phyloP scores from a whole-genome alignment of 495 filamentous ascomycete species.

The Talaromyces nanjingensis region DNA sequence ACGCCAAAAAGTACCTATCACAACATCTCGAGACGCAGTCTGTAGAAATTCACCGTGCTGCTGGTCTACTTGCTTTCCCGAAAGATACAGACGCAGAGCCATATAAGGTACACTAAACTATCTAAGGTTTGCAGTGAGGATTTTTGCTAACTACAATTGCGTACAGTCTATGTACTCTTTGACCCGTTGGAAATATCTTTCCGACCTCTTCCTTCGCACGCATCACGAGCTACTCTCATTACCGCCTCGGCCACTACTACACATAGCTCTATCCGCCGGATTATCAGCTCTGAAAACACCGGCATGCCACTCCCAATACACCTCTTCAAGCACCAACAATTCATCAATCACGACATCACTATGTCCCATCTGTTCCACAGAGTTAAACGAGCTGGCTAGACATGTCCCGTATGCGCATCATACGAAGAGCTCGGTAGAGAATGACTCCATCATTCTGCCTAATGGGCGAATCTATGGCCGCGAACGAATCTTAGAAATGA shows the following conservation, averaged over 20 bases:
- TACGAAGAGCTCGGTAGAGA: slow-evolving; percentile 84
- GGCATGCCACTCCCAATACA: slow-evolving; percentile 71
- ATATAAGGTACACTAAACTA: slow-evolving; percentile 48
- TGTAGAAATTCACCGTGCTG: slow-evolving; percentile 61
- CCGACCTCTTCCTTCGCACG: slow-evolving; percentile 76
- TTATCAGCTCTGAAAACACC: slow-evolving; percentile 95
- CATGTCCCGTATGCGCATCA: slow-evolving; percentile 92
- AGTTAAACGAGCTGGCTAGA: slow-evolving; percentile 84
- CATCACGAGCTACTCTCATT: slow-evolving; percentile 84
- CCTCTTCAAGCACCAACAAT: slow-evolving; percentile 51
- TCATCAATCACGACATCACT: slow-evolving; percentile 56
- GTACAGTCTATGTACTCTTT: slow-evolving; percentile 62
- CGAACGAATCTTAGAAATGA: slow-evolving; percentile 64
- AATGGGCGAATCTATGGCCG: slow-evolving; percentile 83
- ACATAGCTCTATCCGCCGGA: slow-evolving; percentile 85
- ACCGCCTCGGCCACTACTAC: slow-evolving; percentile 75
- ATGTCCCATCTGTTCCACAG: slow-evolving; percentile 92
- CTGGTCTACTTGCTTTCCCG: slow-evolving; percentile 69
- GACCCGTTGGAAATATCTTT: slow-evolving; percentile 65
- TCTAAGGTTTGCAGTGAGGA: not conserved
- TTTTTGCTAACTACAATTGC: slow-evolving; percentile 11
- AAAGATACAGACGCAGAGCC: slow-evolving; percentile 54
- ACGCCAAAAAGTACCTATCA: slow-evolving; percentile 74
- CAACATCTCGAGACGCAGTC: slow-evolving; percentile 61
- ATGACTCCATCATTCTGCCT: slow-evolving; percentile 77